phyloP scores from a whole-genome alignment of 139 green algal species.

The Tetradesmus lagerheimii region DNA sequence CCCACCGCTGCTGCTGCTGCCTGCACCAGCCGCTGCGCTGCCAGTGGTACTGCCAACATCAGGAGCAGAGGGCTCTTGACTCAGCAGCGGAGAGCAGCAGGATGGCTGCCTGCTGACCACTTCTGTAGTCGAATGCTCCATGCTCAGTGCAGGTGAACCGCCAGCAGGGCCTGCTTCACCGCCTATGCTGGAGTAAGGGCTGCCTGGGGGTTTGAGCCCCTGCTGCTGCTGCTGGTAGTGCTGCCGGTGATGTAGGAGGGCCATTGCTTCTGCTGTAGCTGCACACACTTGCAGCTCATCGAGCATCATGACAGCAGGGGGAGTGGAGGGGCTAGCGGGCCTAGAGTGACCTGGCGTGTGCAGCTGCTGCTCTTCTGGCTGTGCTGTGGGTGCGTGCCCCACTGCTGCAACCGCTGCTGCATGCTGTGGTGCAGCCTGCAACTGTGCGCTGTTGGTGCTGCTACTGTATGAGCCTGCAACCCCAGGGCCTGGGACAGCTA shows the following conservation, averaged over 20 bases:
- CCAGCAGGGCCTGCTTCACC: not conserved
- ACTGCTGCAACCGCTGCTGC: not conserved
- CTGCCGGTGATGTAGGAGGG: conserved; percentile 28
- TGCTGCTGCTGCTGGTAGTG: conserved; percentile 13
- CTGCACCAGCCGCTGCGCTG: not conserved
- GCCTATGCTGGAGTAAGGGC: not conserved
- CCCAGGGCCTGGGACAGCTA: not conserved
- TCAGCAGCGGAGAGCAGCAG: not conserved
- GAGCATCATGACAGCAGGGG: conserved; percentile 14
- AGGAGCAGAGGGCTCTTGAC: conserved; percentile 42
- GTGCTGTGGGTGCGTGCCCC: not conserved
- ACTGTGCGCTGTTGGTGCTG: not conserved
- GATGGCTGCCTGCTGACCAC: conserved; percentile 36
- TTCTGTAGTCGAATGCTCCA: conserved; percentile 45
- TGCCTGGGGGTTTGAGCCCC: not conserved
- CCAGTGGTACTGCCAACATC: not conserved
- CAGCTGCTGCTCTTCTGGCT: not conserved
- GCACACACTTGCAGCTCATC: conserved; percentile 37
- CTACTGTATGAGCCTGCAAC: not conserved
- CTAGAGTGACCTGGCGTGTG: not conserved
- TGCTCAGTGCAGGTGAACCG: conserved; percentile 11
- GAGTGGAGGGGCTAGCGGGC: not conserved
- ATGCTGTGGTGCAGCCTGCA: not conserved
- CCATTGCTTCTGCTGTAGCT: conserved; percentile 32
- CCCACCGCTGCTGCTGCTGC: conserved; percentile 2